Percentiles rank a stretch among this genome's conserved stretches.
These are phyloP conservation scores for Ophiostoma sp. DNA, from an alignment of 2,329 filamentous ascomycete genomes.

Conservation along the genomic window DNA sequence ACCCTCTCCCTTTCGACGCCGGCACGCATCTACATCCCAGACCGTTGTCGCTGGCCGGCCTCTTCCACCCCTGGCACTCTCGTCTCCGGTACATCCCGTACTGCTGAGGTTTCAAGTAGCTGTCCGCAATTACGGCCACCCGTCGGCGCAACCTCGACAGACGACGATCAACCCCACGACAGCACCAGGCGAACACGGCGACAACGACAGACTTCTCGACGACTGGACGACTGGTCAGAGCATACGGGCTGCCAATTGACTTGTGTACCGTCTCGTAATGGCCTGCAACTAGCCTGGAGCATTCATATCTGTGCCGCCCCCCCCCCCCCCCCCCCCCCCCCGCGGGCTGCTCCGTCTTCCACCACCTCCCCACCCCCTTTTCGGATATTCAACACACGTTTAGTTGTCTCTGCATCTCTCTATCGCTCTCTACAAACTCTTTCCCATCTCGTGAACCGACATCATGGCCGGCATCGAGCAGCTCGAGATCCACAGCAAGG, in stretches of 20 bases:
- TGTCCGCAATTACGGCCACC: background rate
- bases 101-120: background rate
- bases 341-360: background rate
- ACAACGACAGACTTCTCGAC: background rate
- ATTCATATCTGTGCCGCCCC: background rate
- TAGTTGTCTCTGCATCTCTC: background rate
- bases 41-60: background rate
- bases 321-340: background rate
- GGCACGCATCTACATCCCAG: background rate
- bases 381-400: background rate
- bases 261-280: background rate
- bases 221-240: background rate
- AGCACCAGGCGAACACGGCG: background rate
- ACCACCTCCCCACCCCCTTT: background rate
- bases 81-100: background rate
- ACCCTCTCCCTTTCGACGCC: slow-evolving; percentile 6
- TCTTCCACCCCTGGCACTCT: slow-evolving; percentile 1
- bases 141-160: background rate
- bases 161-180: background rate
- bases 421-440: background rate
- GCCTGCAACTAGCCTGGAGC: slow-evolving; percentile 9
- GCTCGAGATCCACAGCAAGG: slow-evolving; percentile 96
- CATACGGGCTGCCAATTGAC: background rate
- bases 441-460: background rate
- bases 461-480: slow-evolving; percentile 91